Evolutionary conservation across 2,329 filamentous ascomycete species (phyloP).

Genomic region (Fusarium pseudonygamai): DNA sequence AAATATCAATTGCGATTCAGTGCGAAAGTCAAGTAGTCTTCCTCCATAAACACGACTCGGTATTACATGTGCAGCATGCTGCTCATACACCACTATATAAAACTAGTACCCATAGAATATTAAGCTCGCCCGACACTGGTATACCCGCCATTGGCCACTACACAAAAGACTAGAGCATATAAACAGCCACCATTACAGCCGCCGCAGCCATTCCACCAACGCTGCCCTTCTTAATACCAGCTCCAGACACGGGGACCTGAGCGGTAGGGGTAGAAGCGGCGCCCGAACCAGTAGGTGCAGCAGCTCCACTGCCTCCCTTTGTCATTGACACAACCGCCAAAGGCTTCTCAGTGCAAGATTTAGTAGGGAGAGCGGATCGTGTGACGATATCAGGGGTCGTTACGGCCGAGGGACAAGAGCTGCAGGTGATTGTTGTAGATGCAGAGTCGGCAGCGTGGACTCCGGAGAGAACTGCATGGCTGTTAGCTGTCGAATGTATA

Average conservation of each 20-base stretch:
- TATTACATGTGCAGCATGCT: background rate
- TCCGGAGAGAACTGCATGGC: conserved; percentile 11
- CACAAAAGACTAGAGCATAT: background rate
- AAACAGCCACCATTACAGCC: conserved; percentile 3
- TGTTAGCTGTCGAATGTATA: background rate
- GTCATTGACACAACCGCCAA: conserved; percentile 13
- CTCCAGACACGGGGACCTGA: conserved; percentile 16
- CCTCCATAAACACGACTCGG: no score
- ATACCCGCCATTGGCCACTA: background rate
- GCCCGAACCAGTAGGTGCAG: conserved; percentile 14
- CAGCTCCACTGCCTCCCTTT: conserved; percentile 1
- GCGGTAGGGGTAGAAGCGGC: conserved; percentile 11
- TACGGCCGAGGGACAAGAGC: conserved; percentile 11
- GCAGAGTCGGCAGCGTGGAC: conserved; percentile 21
- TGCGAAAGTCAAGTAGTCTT: background rate
- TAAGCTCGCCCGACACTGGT: background rate
- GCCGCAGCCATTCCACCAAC: background rate
- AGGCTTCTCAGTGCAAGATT: conserved; percentile 21
- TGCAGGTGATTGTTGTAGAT: conserved; percentile 30
- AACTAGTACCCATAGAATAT: background rate
- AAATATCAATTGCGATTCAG: background rate
- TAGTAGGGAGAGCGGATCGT: conserved; percentile 17
- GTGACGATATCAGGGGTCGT: conserved; percentile 24
- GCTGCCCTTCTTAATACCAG: background rate
- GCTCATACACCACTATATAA: background rate